Percentiles rank a stretch among this genome's conserved stretches.
phyloP scores from a whole-genome alignment of 164 flowering plant genomes.

The Sextonia rubra region DNA sequence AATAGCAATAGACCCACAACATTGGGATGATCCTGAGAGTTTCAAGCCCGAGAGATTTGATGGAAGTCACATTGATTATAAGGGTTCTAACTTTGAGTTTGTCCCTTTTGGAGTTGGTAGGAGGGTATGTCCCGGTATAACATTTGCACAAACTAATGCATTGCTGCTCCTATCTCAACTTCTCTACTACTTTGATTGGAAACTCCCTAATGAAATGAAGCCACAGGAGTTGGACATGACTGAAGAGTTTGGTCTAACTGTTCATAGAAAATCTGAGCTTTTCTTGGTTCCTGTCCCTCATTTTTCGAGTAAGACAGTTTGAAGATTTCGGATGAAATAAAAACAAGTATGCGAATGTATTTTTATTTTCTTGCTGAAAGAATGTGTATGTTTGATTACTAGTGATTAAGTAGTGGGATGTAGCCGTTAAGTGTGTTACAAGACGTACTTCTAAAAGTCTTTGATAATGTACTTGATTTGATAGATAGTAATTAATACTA shows the following conservation, averaged over 20 bases:
- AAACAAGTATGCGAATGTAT: no score
- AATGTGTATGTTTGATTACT: no score
- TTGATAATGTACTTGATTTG: no score
- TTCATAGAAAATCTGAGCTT: not conserved
- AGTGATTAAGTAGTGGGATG: no score
- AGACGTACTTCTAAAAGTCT: no score
- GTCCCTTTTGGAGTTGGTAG: constrained; percentile 22
- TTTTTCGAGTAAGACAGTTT: constrained; percentile 20
- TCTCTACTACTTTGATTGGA: constrained; percentile 12
- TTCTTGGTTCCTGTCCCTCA: not conserved
- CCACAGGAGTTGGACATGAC: constrained; percentile 9
- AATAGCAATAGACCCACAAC: constrained; percentile 25
- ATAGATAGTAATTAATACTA: no score
- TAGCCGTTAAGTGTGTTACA: no score
- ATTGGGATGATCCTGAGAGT: constrained; percentile 33
- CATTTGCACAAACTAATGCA: constrained; percentile 8
- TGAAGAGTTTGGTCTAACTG: not conserved
- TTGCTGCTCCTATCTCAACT: constrained; percentile 5
- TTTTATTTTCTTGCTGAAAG: no score
- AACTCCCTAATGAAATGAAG: constrained; percentile 4
- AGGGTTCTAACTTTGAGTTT: constrained; percentile 27
- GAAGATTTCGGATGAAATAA: no score
- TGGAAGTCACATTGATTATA: constrained; percentile 16
- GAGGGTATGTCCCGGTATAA: constrained; percentile 28
- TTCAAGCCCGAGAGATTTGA: constrained; percentile 40